phyloP scores from a whole-genome alignment of 169 alveolate species.

The Plasmodium chabaudi region DNA sequence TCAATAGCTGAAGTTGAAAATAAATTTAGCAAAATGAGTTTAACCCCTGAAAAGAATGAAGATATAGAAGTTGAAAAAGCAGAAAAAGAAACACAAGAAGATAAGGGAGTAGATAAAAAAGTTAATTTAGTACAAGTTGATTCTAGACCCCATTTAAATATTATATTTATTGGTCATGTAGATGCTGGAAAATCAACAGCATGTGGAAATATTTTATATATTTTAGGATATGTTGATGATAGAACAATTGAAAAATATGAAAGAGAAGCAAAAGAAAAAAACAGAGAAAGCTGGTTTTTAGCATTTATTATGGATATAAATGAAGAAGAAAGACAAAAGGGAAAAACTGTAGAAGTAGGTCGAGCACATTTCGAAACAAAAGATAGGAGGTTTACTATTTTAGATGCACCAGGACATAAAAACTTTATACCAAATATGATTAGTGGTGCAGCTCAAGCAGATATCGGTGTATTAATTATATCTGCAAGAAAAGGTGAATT shows the following conservation, averaged over 20 bases:
- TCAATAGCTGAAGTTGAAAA: constrained; percentile 16
- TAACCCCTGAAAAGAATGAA: constrained; percentile 1
- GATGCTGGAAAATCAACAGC: constrained; percentile 99
- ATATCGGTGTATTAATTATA: constrained; percentile 98
- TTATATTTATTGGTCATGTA: constrained; percentile 99
- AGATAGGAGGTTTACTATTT: constrained; percentile 95
- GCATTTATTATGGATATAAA: constrained; percentile 99
- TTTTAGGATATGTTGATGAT: constrained; percentile 95
- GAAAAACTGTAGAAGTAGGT: constrained; percentile 99
- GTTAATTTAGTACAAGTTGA: constrained; percentile 84
- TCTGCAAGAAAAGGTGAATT: constrained; percentile 98
- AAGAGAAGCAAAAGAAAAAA: constrained; percentile 98
- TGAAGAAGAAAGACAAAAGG: constrained; percentile 98
- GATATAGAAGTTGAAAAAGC: background rate
- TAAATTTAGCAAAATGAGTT: constrained; percentile 1
- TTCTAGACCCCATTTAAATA: constrained; percentile 92
- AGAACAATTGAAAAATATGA: constrained; percentile 97
- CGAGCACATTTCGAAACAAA: constrained; percentile 96
- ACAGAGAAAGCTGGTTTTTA: constrained; percentile 99
- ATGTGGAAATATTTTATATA: constrained; percentile 95
- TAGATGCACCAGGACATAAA: constrained; percentile 99
- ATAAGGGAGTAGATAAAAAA: constrained; percentile 25
- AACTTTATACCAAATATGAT: constrained; percentile 99
- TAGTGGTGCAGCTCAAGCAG: constrained; percentile 99
- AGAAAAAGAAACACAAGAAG: constrained; percentile 31